Evolutionary conservation across 768 basidiomycete species (phyloP), one percentile per base, ranked within the genome.

Genomic region (Crassisporium funariophilum): DNA sequence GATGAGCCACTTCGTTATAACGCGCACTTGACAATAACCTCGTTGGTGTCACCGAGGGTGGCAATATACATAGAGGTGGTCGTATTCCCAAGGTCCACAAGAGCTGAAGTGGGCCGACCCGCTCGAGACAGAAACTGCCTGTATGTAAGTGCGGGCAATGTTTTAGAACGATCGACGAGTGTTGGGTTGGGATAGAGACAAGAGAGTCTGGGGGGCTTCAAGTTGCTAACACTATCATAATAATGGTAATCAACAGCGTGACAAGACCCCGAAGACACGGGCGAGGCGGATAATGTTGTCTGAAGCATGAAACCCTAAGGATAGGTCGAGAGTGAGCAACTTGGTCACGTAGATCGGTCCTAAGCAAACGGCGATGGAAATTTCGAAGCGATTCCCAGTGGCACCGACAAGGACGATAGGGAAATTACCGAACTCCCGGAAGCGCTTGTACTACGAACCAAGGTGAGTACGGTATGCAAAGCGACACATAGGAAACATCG

Each of bases 11-110:
- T 41, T 31, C 25, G 38, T 55, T 55, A 27, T 60, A 60, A 37
- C 51, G 56, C 16, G 47, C 24, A 60, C 41, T 60, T 60, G 56
- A 60, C 53, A 37, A 59, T 42, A 35, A 59, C 55, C 41, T 49
- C 19, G 23, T 48, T 17, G 37, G 25, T 42, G 31, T 35, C 52
- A 4, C 37, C 49, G 19, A 54, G 55, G 11, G 50, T 55, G 41
- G 56, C 58, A 40, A 37, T 37, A 20, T 57, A 60, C 22, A 60
- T 50, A 12, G 49, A 48, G 37, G 56, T 53, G 23, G 35, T 38
- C 37, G 36, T 42, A 19, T 42, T 47, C 13, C 51, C 49, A 38
- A 60, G 44, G 39, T 52, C 44, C 35, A 47, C n/a, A 40, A 53
- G 37, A 51, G 9, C 19, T 5, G 54, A 44, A 15, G 49, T 36